Base-by-base conservation (phyloP, 768 basidiomycete species). In the Chalciporus piperatus region DNA sequence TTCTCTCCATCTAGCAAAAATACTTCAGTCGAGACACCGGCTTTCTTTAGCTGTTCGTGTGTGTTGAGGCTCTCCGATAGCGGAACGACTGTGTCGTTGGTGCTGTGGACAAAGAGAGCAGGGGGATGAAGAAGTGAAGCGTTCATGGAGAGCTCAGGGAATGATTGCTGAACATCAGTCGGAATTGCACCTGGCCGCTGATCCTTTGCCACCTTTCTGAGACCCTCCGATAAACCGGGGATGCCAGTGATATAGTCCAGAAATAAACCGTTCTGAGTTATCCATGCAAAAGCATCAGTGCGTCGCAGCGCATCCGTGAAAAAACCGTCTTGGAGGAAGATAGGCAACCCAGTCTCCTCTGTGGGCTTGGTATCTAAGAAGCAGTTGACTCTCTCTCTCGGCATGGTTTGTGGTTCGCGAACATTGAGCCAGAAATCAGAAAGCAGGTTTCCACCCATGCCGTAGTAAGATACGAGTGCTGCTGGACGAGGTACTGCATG, bases 361-460 rank as follows among this genome's bases (percentile, higher is more conserved):
- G 47, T 41, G 8, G 47, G 47, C 19, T 14, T 25, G 3, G 39
- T 41, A 20, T 41, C 47, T 22, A 48, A 30, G 28, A 48, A 48
- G 16, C 3, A 6, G 6, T 28, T 20, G 28, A 22, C 47, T 48
- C 47, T 48, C 27, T 48, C 47, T 41, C 39, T 38, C n/a, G 38
- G 47, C 1, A 41, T 48, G 4, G 39, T 30, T 32, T 41, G 47
- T n/a, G 39, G 27, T 20, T 41, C 28, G 16, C 20, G 47, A 48
- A 20, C 39, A 22, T 6, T 28, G 32, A 48, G 19, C 47, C 47
- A 48, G 22, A 48, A 48, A 30, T 48, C 47, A 28, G 47, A 41
- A 30, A 48, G 39, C 39, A 48, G 39, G 20, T 48, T 39, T n/a
- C 47, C 47, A 6, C 47, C 47, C 47, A 48, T 48, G 27, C 47